A percentile compares a stretch with the other conserved stretches of the same genome.
phyloP scores from a whole-genome alignment of 495 filamentous ascomycete species.

The Neurospora sp. region DNA sequence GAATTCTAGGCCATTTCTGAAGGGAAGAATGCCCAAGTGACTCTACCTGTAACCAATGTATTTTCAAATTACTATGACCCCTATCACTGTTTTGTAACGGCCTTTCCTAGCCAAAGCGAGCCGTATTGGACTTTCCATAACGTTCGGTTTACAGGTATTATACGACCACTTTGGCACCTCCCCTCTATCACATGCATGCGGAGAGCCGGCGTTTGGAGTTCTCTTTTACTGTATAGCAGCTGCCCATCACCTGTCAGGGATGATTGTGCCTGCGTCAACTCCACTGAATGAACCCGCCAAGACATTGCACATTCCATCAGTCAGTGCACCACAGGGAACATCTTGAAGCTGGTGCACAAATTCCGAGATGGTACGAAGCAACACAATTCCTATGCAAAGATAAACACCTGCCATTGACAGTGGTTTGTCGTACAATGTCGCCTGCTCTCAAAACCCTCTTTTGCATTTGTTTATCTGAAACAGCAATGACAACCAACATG shows the following conservation, averaged over 20 bases:
- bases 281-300: background rate
- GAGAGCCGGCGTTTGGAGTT: background rate
- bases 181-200: background rate
- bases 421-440: background rate
- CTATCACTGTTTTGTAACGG: too few species aligned
- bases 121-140: too few species aligned
- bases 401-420: background rate
- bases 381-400: background rate
- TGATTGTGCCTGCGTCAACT: background rate
- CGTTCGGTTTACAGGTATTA: too few species aligned
- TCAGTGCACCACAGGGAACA: background rate
- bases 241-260: background rate
- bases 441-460: background rate
- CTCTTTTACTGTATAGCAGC: background rate
- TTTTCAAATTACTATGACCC: too few species aligned
- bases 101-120: too few species aligned
- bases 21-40: too few species aligned
- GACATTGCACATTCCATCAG: background rate
- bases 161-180: background rate
- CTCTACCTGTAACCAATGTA: too few species aligned
- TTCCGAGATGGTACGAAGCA: background rate
- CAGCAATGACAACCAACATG: background rate
- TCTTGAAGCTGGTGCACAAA: background rate
- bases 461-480: background rate
- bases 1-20: too few species aligned